Evolutionary conservation across 2,329 filamentous ascomycete genomes (phyloP), one percentile per base, ranked within the genome.

Genomic region (Xylariaceae sp.): DNA sequence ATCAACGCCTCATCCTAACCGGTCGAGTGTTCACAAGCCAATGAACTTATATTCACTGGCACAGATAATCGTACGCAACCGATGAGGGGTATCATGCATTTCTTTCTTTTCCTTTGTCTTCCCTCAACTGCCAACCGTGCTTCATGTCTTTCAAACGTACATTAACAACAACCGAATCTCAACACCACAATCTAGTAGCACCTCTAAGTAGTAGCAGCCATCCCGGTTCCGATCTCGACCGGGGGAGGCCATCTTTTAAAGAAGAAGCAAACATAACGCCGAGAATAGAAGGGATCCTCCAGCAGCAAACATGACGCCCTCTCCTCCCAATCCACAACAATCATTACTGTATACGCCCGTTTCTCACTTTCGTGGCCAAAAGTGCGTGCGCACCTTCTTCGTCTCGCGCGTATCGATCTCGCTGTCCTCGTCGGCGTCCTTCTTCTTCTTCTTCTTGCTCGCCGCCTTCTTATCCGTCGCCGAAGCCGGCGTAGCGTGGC

Each of bases 341-440:
- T 30, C 23, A 30, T 30, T 30, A 30, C 23, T 30, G 23, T 30
- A 30, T 30, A 30, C 23, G 23, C 23, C 23, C 23, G 23, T 30
- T 30, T 30, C 39, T 66, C 53, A 80, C 68, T 82, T 84, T 57
- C 82, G 76, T 35, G 76, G 75, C 0, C 80, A 82, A 69, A 85
- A 85, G 66, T 82, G 82, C 2, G 82, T 84, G 62, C 83, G 75
- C 57, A 82, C 80, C 72, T 85, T 80, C 68, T 80, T 85, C 48
- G 75, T 71, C 58, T 81, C 79, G 53, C 73, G 73, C 13, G 76
- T 74, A 58, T 87, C 83, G 18, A 78, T 81, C 72, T 87, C 84
- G 72, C 83, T 86, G 59, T 87, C 84, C 30, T 82, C 76, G 3
- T 62, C 74, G 51, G 70, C 73, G 3, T 71, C 72, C 4, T 73